Percentiles rank a stretch among this genome's conserved stretches.
phyloP scores from a whole-genome alignment of 2,329 filamentous ascomycete genomes.

The Rhinocladiella similis region DNA sequence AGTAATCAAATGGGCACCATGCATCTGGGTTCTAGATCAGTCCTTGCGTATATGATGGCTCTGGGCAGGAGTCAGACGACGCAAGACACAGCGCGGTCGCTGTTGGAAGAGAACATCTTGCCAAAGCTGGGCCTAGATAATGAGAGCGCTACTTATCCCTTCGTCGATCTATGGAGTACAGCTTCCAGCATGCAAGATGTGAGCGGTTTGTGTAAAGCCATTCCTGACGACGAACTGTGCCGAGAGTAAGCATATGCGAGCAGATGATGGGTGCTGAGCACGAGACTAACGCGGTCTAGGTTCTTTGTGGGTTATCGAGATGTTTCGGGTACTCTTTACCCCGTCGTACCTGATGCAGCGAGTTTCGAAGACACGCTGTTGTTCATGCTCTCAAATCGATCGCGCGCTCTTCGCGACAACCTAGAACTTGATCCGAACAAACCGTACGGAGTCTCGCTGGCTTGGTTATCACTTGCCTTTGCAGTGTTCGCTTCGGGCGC shows the following conservation, averaged over 20 bases:
- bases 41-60: slow-evolving; percentile 60
- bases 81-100: slow-evolving; percentile 49
- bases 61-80: slow-evolving; percentile 52
- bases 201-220: slow-evolving; percentile 58
- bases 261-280: background rate
- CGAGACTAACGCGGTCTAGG: slow-evolving; percentile 32
- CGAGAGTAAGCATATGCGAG: slow-evolving; percentile 43
- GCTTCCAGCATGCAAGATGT: slow-evolving; percentile 60
- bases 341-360: slow-evolving; percentile 58
- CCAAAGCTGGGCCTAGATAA: slow-evolving; percentile 65
- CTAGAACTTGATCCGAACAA: slow-evolving; percentile 44
- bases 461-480: slow-evolving; percentile 61
- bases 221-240: slow-evolving; percentile 60
- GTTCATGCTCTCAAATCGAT: slow-evolving; percentile 54
- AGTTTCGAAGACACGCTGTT: slow-evolving; percentile 57
- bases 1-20: slow-evolving; percentile 62
- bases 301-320: slow-evolving; percentile 61
- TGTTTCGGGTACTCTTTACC: slow-evolving; percentile 60
- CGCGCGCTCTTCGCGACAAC: slow-evolving; percentile 39
- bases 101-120: slow-evolving; percentile 61
- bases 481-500: slow-evolving; percentile 64
- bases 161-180: slow-evolving; percentile 65
- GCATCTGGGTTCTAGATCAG: slow-evolving; percentile 62
- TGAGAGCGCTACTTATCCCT: slow-evolving; percentile 64
- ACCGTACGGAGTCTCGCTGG: slow-evolving; percentile 56